Conservation (phyloP, 1,139 yeast species). For the Suhomyces wounanorum region DNA sequence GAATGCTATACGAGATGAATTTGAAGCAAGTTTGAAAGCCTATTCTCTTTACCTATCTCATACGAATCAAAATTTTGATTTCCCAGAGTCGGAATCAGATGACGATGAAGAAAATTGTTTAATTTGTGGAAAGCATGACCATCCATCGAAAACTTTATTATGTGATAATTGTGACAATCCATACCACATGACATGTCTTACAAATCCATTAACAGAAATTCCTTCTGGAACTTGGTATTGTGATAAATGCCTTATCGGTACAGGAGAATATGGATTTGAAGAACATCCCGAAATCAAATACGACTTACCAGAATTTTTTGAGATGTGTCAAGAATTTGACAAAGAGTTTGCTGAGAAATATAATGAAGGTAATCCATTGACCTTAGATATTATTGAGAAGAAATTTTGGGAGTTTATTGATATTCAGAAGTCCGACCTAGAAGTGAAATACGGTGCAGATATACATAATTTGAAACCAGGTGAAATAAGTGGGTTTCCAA, state of each 20-base stretch:
- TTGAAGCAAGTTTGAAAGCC: constrained; percentile 34
- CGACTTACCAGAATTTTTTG: constrained; percentile 59
- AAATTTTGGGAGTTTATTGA: constrained; percentile 65
- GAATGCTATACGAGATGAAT: constrained; percentile 32
- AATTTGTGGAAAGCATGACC: constrained; percentile 52
- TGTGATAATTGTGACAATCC: constrained; percentile 77
- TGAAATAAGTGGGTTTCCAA: constrained; percentile 70
- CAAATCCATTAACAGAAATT: constrained; percentile 48
- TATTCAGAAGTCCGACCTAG: constrained; percentile 46
- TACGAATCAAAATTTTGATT: constrained; percentile 21
- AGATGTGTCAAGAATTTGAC: constrained; percentile 56
- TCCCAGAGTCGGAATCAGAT: constrained; percentile 23
- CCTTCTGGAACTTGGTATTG: constrained; percentile 78
- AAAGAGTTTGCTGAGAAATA: constrained; percentile 34
- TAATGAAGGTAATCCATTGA: constrained; percentile 32
- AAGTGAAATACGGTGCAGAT: constrained; percentile 78
- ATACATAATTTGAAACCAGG: constrained; percentile 63
- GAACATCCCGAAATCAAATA: constrained; percentile 62
- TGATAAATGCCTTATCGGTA: constrained; percentile 77
- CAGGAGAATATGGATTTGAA: constrained; percentile 88
- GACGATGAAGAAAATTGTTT: constrained; percentile 43
- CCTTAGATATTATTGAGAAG: constrained; percentile 49
- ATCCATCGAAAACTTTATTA: constrained; percentile 53
- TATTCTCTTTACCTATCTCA: constrained; percentile 48
- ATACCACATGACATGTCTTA: constrained; percentile 66